Percentiles rank a stretch among this genome's conserved stretches.
Evolutionary conservation across 768 basidiomycete species (phyloP).

Genomic region (Dioszegia aurantiaca): DNA sequence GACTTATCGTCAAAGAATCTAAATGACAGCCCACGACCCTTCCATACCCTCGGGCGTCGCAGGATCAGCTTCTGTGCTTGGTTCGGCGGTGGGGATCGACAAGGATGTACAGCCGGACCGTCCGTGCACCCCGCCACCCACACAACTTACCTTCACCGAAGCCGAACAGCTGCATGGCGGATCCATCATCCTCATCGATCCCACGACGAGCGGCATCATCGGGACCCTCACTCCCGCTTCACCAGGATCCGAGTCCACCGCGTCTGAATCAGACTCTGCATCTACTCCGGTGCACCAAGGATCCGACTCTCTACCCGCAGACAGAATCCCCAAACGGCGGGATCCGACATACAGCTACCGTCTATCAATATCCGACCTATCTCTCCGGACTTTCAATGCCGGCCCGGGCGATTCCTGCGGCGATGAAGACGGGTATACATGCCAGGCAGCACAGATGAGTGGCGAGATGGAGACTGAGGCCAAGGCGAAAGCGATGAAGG

Average conservation of each 20-base stretch:
- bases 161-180: neutral
- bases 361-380: conserved; percentile 8
- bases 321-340: neutral
- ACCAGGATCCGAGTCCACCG: neutral
- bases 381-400: neutral
- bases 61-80: no score
- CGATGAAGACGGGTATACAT: neutral
- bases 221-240: conserved; percentile 11
- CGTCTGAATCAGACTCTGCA: neutral
- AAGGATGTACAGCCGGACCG: no score
- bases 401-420: neutral
- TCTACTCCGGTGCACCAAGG: no score
- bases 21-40: no score
- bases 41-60: no score
- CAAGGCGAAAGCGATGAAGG: neutral
- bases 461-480: neutral
- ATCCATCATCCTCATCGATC: conserved; percentile 11
- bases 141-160: neutral
- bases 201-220: conserved; percentile 5
- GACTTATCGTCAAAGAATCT: no score
- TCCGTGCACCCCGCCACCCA: no score
- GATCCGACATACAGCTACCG: conserved; percentile 12
- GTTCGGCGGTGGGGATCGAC: no score
- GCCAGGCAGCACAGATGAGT: neutral
- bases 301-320: no score